Percentiles rank a stretch among this genome's conserved stretches.
phyloP scores from a whole-genome alignment of 2,329 filamentous ascomycete species.

The Botryotinia globosa region DNA sequence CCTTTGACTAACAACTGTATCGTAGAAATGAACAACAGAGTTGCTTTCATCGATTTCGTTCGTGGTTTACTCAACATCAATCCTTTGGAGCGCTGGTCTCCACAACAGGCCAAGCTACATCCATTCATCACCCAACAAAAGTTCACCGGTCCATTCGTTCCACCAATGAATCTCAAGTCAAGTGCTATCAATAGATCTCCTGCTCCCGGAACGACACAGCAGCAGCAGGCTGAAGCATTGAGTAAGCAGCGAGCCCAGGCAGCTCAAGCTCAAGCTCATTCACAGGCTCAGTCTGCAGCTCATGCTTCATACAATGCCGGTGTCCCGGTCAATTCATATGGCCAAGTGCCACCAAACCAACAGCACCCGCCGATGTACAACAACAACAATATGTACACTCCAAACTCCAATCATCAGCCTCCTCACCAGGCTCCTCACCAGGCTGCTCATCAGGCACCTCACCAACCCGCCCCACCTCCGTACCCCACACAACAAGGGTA shows the following conservation, averaged over 20 bases:
- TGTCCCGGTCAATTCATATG: constrained; percentile 18
- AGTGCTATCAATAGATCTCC: constrained; percentile 82
- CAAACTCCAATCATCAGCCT: constrained; percentile 50
- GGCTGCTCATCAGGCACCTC: constrained; percentile 45
- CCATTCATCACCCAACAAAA: constrained; percentile 99
- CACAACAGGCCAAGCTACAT: constrained; percentile 93
- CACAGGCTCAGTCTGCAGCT: constrained; percentile 58
- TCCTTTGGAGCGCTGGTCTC: constrained; percentile 94
- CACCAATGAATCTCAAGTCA: constrained; percentile 93
- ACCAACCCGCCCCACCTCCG: constrained; percentile 64
- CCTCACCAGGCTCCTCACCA: constrained; percentile 37
- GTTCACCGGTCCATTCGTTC: constrained; percentile 92
- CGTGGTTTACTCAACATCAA: constrained; percentile 91
- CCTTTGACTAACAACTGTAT: constrained; percentile 22
- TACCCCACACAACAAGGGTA: constrained; percentile 75
- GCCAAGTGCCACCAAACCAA: constrained; percentile 57
- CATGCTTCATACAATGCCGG: constrained; percentile 44
- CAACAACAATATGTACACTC: constrained; percentile 74
- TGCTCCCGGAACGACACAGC: constrained; percentile 89
- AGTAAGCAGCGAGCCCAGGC: constrained; percentile 85
- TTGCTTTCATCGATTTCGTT: constrained; percentile 98
- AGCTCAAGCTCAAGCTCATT: constrained; percentile 51
- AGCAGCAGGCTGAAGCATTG: constrained; percentile 89
- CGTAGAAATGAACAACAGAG: constrained; percentile 94
- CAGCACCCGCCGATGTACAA: constrained; percentile 69